These are phyloP conservation scores for Begonia masoniana DNA, from an alignment of 306 rosid genomes.

Conservation along the genomic window DNA sequence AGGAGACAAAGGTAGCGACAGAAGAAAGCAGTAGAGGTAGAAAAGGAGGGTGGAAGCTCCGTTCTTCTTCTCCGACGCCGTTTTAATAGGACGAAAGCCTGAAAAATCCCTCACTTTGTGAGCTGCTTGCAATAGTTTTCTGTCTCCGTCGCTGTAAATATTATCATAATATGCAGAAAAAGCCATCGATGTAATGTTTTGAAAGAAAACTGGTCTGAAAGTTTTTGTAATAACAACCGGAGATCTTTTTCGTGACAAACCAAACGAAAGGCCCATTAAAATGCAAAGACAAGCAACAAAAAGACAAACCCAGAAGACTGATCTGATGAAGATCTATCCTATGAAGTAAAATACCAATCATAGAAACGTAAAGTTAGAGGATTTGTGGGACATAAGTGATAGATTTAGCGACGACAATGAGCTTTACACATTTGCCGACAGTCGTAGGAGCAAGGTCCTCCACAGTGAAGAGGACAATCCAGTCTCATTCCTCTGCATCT, in stretches of 20 bases:
- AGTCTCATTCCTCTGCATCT: conserved; percentile 63
- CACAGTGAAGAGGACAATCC: conserved; percentile 89
- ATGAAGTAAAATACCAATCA: neutral
- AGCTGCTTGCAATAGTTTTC: too few species aligned
- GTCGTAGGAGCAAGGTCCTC: conserved; percentile 76
- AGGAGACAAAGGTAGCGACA: conserved; percentile 24
- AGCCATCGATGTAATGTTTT: too few species aligned
- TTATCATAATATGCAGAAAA: too few species aligned
- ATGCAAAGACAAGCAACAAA: too few species aligned
- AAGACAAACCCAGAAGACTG: neutral
- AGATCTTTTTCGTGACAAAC: too few species aligned
- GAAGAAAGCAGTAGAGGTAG: neutral
- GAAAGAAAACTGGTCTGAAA: too few species aligned
- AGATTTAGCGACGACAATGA: conserved; percentile 33
- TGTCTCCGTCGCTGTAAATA: too few species aligned
- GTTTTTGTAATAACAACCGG: too few species aligned
- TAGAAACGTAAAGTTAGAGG: neutral
- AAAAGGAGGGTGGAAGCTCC: conserved; percentile 8
- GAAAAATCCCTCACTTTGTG: too few species aligned
- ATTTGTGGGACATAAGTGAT: neutral
- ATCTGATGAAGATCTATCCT: neutral
- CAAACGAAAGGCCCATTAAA: too few species aligned
- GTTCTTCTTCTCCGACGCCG: too few species aligned
- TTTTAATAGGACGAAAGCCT: too few species aligned
- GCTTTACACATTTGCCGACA: conserved; percentile 81